Evolutionary conservation across 768 basidiomycete species (phyloP).

Genomic region (Mrakia hoshinonis): DNA sequence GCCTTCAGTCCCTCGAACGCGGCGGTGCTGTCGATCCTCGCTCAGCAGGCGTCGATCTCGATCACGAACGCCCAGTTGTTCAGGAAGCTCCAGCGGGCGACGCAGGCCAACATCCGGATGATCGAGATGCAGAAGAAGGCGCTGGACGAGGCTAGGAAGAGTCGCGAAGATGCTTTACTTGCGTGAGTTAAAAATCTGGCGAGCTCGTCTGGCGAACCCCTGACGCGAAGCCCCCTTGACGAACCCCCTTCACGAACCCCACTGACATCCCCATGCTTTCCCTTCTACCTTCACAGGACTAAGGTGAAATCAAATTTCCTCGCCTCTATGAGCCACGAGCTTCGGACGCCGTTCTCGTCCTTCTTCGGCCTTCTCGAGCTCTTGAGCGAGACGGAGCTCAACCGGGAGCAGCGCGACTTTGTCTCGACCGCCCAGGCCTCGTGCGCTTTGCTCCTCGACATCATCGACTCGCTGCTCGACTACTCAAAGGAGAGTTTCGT

Average conservation of each 20-base stretch:
- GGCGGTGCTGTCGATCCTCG: constrained; percentile 43
- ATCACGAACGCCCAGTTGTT: constrained; percentile 67
- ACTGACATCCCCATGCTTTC: neutral
- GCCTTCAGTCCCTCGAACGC: constrained; percentile 56
- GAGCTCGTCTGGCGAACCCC: too few species aligned
- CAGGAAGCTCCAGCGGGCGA: constrained; percentile 58
- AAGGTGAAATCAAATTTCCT: constrained; percentile 45
- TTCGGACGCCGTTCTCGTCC: constrained; percentile 68
- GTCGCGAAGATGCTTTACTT: constrained; percentile 49
- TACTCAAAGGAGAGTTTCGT: constrained; percentile 55
- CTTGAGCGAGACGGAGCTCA: constrained; percentile 59
- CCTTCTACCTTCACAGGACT: constrained; percentile 34
- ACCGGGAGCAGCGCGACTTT: constrained; percentile 26
- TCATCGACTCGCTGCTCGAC: constrained; percentile 69
- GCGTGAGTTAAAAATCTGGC: too few species aligned
- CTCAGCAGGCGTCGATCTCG: constrained; percentile 45
- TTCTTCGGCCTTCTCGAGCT: constrained; percentile 70
- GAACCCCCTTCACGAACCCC: too few species aligned
- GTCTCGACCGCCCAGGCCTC: constrained; percentile 72
- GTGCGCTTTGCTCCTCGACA: constrained; percentile 66
- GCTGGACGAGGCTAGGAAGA: constrained; percentile 59
- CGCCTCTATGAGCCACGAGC: constrained; percentile 49
- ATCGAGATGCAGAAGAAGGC: constrained; percentile 63
- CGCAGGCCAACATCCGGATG: constrained; percentile 66
- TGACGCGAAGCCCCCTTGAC: too few species aligned